phyloP scores from a whole-genome alignment of 768 basidiomycete genomes.

The Pulveroboletus sp. region DNA sequence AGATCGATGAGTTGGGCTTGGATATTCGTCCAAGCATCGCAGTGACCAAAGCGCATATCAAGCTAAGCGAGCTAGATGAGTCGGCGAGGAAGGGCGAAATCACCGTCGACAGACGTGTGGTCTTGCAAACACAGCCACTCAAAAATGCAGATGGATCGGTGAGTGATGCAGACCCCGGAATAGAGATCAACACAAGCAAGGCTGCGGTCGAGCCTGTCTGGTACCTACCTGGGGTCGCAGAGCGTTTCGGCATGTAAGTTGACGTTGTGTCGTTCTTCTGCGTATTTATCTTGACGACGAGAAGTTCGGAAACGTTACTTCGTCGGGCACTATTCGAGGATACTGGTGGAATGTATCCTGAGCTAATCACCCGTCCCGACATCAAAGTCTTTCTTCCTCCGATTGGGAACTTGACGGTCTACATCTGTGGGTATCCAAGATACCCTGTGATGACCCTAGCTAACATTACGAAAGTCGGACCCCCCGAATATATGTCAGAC shows the following conservation, averaged over 20 bases:
- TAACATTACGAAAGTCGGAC: conserved; percentile 54
- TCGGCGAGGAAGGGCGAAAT: conserved; percentile 68
- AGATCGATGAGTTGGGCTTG: conserved; percentile 60
- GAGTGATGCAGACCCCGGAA: conserved; percentile 60
- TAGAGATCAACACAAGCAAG: conserved; percentile 87
- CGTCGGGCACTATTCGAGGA: conserved; percentile 95
- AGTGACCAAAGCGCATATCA: conserved; percentile 89
- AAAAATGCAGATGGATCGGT: conserved; percentile 58
- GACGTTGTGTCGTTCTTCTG: not conserved
- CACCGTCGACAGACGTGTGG: conserved; percentile 75
- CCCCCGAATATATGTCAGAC: conserved; percentile 73
- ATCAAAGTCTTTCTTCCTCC: conserved; percentile 96
- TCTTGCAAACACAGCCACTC: conserved; percentile 62
- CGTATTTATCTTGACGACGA: not conserved
- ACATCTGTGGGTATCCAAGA: conserved; percentile 61
- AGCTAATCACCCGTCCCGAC: conserved; percentile 91
- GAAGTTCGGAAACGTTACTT: conserved; percentile 75
- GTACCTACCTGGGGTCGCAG: conserved; percentile 91
- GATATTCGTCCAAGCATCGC: conserved; percentile 92
- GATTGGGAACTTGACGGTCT: conserved; percentile 86
- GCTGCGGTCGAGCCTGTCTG: conserved; percentile 97
- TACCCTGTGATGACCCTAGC: not conserved
- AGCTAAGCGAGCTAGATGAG: conserved; percentile 90
- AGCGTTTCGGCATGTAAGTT: conserved; percentile 86
- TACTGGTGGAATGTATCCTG: conserved; percentile 94